These are phyloP conservation scores for Clonostachys rhizophaga DNA, from an alignment of 2,329 filamentous ascomycete species.

Conservation along the genomic window DNA sequence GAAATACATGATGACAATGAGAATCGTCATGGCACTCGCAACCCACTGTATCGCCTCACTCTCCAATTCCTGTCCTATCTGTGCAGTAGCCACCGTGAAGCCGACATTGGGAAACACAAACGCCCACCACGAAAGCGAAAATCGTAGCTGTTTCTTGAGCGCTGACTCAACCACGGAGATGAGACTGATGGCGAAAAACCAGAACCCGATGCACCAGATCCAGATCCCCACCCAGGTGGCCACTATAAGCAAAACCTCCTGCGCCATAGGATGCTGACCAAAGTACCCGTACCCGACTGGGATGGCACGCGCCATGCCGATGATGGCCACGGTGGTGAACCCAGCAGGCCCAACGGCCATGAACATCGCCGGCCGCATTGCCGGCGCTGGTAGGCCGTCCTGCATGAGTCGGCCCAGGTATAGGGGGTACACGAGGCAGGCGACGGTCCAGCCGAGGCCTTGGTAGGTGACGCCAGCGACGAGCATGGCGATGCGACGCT, in stretches of 20 bases:
- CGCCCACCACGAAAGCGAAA: constrained; percentile 61
- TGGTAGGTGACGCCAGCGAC: constrained; percentile 65
- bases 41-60: constrained; percentile 41
- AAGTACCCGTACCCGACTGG: constrained; percentile 16
- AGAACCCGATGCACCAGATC: constrained; percentile 59
- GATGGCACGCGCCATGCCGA: constrained; percentile 57
- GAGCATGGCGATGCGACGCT: constrained; percentile 56
- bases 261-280: neutral
- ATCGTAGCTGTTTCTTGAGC: constrained; percentile 31
- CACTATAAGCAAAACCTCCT: constrained; percentile 26
- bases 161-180: constrained; percentile 17
- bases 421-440: constrained; percentile 67
- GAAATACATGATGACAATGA: neutral
- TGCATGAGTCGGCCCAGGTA: constrained; percentile 71
- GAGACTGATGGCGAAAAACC: constrained; percentile 46
- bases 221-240: constrained; percentile 46
- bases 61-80: constrained; percentile 42
- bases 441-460: constrained; percentile 64
- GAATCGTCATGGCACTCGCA: constrained; percentile 42
- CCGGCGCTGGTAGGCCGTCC: constrained; percentile 50
- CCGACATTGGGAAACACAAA: constrained; percentile 59
- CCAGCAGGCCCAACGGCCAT: constrained; percentile 72
- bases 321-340: constrained; percentile 66
- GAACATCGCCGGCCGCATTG: constrained; percentile 64
- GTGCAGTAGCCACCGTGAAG: constrained; percentile 52